Percentiles rank a stretch among this genome's conserved stretches.
Evolutionary conservation across 2,329 filamentous ascomycete species (phyloP).

Genomic region (Aaosphaeria pasadenensis): DNA sequence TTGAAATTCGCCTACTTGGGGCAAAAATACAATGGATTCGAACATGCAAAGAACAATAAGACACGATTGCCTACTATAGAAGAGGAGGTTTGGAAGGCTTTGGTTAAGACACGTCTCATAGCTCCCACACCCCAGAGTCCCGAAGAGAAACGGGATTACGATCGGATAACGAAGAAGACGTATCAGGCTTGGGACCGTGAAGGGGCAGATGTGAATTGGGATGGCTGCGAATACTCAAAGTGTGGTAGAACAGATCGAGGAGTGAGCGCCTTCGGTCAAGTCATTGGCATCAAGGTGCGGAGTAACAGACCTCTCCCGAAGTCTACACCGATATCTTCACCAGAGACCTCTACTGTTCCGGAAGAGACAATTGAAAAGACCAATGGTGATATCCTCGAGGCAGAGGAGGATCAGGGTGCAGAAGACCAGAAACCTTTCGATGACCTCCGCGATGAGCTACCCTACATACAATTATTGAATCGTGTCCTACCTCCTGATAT

Average conservation of each 20-base stretch:
- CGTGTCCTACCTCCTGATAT: slow-evolving; percentile 86
- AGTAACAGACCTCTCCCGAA: slow-evolving; percentile 66
- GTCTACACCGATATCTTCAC: slow-evolving; percentile 4
- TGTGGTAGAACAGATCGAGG: slow-evolving; percentile 90
- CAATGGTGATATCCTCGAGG: neutral
- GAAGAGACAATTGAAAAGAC: slow-evolving; percentile 1
- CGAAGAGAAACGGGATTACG: slow-evolving; percentile 19
- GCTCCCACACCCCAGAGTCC: slow-evolving; percentile 16
- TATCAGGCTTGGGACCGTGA: slow-evolving; percentile 38
- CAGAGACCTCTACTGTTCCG: slow-evolving; percentile 6
- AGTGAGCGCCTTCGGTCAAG: slow-evolving; percentile 95
- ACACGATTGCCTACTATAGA: slow-evolving; percentile 79
- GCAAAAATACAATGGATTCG: slow-evolving; percentile 87
- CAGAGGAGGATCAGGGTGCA: slow-evolving; percentile 8
- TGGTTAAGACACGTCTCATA: slow-evolving; percentile 79
- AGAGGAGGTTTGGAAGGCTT: slow-evolving; percentile 88
- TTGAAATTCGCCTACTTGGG: slow-evolving; percentile 94
- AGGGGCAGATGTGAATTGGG: slow-evolving; percentile 64
- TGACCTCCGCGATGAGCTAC: slow-evolving; percentile 74
- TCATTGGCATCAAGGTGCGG: slow-evolving; percentile 77
- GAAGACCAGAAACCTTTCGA: slow-evolving; percentile 50
- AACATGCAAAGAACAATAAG: slow-evolving; percentile 71
- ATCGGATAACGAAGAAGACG: slow-evolving; percentile 20
- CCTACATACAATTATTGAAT: slow-evolving; percentile 82
- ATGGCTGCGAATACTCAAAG: slow-evolving; percentile 87